A percentile compares a stretch with the other conserved stretches of the same genome.
These are phyloP conservation scores for Penicillium hesseltinei DNA, from an alignment of 2,329 filamentous ascomycete genomes.

Conservation along the genomic window DNA sequence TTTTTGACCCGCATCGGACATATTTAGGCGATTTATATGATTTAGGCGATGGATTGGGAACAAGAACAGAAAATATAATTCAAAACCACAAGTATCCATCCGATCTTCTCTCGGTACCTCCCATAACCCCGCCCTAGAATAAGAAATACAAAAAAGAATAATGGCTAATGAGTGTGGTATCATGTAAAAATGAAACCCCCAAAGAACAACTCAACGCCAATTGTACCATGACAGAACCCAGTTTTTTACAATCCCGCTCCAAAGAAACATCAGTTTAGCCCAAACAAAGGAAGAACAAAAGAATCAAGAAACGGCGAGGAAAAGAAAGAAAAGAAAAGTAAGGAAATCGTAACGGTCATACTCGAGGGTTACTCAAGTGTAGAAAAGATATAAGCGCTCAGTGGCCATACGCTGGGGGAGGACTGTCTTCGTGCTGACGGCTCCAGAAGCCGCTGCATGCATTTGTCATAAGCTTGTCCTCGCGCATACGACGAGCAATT, in stretches of 20 bases:
- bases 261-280: constrained; percentile 11
- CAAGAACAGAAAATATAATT: not conserved
- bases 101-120: not conserved
- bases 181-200: constrained; percentile 24
- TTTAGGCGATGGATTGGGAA: not conserved
- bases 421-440: constrained; percentile 38
- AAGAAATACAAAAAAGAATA: not conserved
- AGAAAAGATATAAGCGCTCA: constrained; percentile 20
- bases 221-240: constrained; percentile 21
- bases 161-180: constrained; percentile 31
- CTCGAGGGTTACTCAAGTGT: constrained; percentile 14
- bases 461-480: constrained; percentile 63
- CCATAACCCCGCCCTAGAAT: constrained; percentile 18
- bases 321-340: constrained; percentile 6
- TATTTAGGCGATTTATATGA: not conserved
- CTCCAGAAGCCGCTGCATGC: constrained; percentile 40
- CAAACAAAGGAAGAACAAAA: constrained; percentile 6
- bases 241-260: constrained; percentile 32
- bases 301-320: not conserved
- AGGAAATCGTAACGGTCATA: constrained; percentile 24
- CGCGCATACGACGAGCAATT: constrained; percentile 78
- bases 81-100: not conserved
- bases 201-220: constrained; percentile 23
- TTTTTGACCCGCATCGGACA: constrained; percentile 20
- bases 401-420: constrained; percentile 48